Conservation (phyloP, 129 eudicot species). For the Chrysanthemum makinoi region DNA sequence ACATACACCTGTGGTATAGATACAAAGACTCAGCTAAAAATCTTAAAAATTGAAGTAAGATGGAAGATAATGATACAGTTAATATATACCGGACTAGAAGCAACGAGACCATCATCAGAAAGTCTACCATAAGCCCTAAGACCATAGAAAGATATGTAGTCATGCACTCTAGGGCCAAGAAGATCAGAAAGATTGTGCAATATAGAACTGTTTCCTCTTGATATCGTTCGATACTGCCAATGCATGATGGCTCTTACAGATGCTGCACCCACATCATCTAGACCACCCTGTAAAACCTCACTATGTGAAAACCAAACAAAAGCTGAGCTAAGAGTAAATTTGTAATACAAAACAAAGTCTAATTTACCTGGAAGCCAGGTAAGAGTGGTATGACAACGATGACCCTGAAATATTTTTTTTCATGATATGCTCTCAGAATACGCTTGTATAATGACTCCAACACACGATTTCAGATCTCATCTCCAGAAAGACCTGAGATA, state of each 20-base stretch:
- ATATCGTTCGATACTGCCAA: conserved; percentile 97
- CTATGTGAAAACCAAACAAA: conserved; percentile 18
- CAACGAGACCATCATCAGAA: conserved; percentile 79
- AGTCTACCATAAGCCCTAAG: conserved; percentile 89
- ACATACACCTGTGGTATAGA: conserved; percentile 65
- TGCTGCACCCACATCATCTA: conserved; percentile 97
- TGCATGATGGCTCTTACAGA: conserved; percentile 99
- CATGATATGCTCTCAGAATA: conserved; percentile 74
- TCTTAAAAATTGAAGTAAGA: background rate
- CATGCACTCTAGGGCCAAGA: conserved; percentile 79
- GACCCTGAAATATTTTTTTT: conserved; percentile 77
- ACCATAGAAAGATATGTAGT: conserved; percentile 91
- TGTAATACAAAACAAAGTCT: background rate
- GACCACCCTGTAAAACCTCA: conserved; percentile 68
- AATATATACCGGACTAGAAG: conserved; percentile 74
- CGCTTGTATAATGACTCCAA: conserved; percentile 78
- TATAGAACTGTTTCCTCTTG: conserved; percentile 80
- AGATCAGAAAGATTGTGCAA: conserved; percentile 73
- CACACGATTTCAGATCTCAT: conserved; percentile 80
- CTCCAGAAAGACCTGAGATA: conserved; percentile 96
- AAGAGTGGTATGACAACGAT: conserved; percentile 88
- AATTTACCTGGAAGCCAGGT: conserved; percentile 73
- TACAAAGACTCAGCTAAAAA: background rate
- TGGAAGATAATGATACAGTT: background rate
- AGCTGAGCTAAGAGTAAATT: conserved; percentile 2